These are phyloP conservation scores for Boletus reticulatus DNA, from an alignment of 768 basidiomycete species.

Conservation along the genomic window DNA sequence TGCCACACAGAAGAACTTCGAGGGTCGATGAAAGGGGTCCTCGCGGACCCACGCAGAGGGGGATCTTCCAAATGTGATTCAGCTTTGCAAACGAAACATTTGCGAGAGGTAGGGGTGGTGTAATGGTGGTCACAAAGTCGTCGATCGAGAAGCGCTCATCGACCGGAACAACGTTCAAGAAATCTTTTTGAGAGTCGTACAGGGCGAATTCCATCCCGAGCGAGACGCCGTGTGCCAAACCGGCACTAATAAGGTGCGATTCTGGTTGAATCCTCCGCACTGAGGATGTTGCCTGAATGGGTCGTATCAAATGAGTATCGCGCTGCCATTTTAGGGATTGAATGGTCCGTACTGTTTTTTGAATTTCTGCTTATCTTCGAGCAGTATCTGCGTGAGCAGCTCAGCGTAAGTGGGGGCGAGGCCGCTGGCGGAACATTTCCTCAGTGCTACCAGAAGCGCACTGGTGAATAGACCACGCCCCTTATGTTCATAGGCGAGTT, in stretches of 20 bases:
- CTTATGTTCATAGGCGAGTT: constrained; percentile 29
- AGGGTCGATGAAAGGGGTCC: not conserved
- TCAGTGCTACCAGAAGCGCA: constrained; percentile 17
- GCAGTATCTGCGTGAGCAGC: constrained; percentile 8
- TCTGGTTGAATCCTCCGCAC: constrained; percentile 24
- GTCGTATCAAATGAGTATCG: not conserved
- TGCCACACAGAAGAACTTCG: not conserved
- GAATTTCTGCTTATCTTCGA: constrained; percentile 8
- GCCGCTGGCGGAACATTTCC: not conserved
- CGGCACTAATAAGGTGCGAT: constrained; percentile 25
- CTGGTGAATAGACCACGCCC: constrained; percentile 26
- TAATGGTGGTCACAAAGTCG: constrained; percentile 11
- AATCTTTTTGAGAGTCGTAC: constrained; percentile 8
- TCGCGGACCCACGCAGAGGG: not conserved
- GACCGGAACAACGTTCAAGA: not conserved
- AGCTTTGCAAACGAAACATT: constrained; percentile 3
- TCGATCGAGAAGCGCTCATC: constrained; percentile 1
- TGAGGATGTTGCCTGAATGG: constrained; percentile 27
- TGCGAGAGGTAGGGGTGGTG: not conserved
- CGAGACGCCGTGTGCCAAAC: constrained; percentile 26
- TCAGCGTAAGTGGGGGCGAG: constrained; percentile 31
- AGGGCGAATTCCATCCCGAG: constrained; percentile 17
- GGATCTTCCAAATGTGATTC: not conserved
- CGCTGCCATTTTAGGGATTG: constrained; percentile 1
- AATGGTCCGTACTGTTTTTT: constrained; percentile 6